A percentile compares a stretch with the other conserved stretches of the same genome.
Evolutionary conservation across 176 grass and related monocot species (phyloP).

Genomic region (Paspalum vaginatum): DNA sequence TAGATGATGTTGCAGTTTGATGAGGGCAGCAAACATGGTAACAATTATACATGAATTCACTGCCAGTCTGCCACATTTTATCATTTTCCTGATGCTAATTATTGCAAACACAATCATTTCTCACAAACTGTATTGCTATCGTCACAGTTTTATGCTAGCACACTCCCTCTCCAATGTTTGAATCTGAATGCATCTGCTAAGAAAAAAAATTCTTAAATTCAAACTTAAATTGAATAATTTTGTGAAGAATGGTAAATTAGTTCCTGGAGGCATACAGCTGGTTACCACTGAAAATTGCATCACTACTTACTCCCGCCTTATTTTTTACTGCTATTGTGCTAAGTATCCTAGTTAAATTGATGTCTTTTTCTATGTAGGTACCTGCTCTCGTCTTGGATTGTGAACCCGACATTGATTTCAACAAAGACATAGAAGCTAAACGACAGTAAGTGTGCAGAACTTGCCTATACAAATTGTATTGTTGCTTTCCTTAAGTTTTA

Average conservation of each 20-base stretch:
- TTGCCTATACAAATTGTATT: neutral
- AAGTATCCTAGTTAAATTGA: constrained; percentile 14
- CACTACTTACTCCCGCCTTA: neutral
- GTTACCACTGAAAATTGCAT: neutral
- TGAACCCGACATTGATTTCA: constrained; percentile 97
- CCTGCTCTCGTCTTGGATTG: constrained; percentile 93
- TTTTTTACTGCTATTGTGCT: neutral
- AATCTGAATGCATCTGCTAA: neutral
- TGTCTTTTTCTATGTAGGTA: constrained; percentile 58
- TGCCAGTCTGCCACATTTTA: neutral
- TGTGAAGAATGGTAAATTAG: neutral
- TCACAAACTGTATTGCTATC: neutral
- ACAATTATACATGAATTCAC: neutral
- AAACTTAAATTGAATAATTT: neutral
- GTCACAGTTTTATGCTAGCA: neutral
- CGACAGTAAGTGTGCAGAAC: constrained; percentile 56
- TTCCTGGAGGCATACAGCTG: neutral
- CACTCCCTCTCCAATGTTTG: neutral
- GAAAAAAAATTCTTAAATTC: neutral
- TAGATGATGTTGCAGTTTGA: neutral
- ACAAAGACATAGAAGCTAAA: constrained; percentile 84
- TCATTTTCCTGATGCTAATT: neutral
- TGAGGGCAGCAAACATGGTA: neutral
- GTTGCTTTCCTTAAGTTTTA: neutral
- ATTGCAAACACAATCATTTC: neutral